phyloP scores from a whole-genome alignment of 202 grass and related monocot species.

The Schoenoplectus tabernaemontani region DNA sequence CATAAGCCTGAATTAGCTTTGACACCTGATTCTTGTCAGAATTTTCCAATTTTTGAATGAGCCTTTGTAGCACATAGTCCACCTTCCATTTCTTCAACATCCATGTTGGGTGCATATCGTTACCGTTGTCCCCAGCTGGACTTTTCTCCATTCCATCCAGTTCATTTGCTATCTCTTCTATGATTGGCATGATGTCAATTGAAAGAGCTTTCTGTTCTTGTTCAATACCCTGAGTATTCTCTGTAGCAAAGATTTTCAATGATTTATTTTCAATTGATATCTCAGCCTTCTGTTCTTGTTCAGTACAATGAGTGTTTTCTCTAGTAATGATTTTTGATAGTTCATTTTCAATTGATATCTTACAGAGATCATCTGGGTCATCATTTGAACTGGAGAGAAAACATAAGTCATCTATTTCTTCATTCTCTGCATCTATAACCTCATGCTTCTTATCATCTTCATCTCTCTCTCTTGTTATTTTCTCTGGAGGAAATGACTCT shows the following conservation, averaged over 20 bases:
- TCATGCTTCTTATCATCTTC: neutral
- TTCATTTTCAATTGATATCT: too few relatives aligned
- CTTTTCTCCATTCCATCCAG: neutral
- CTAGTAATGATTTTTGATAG: too few relatives aligned
- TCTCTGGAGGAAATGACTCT: neutral
- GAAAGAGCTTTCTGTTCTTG: neutral
- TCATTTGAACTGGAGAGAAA: conserved; percentile 4
- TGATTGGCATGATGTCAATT: conserved; percentile 8
- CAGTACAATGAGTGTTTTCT: too few relatives aligned
- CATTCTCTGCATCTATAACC: conserved; percentile 1
- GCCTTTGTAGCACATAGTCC: conserved; percentile 16
- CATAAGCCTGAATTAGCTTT: conserved; percentile 17
- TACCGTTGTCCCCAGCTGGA: neutral
- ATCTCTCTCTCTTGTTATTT: neutral
- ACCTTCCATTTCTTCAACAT: conserved; percentile 16
- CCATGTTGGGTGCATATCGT: conserved; percentile 10
- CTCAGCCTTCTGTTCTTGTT: too few relatives aligned
- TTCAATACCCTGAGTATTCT: neutral
- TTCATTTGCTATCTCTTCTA: conserved; percentile 18
- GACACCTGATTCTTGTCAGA: conserved; percentile 19
- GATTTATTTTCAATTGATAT: conserved; percentile 14
- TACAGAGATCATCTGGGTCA: neutral
- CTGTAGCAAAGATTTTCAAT: neutral
- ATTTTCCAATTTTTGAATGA: neutral
- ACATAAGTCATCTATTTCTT: conserved; percentile 16